phyloP scores from a whole-genome alignment of 2,329 filamentous ascomycete genomes.

The Cercospora berteroae region DNA sequence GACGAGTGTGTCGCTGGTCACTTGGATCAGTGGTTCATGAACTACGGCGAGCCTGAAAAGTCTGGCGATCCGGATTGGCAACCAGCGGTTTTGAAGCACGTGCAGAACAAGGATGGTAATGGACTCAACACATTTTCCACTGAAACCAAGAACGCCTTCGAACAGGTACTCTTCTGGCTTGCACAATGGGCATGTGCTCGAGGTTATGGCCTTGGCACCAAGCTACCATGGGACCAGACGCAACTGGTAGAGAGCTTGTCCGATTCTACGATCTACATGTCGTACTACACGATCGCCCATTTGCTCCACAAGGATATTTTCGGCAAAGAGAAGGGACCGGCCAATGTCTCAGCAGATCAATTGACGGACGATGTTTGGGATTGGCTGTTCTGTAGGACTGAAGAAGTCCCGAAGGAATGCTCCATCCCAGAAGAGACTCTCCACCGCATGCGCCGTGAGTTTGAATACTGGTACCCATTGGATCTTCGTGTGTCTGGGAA shows the following conservation, averaged over 20 bases:
- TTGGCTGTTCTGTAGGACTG: constrained; percentile 80
- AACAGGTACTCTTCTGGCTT: constrained; percentile 85
- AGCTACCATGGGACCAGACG: constrained; percentile 87
- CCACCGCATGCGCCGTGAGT: constrained; percentile 80
- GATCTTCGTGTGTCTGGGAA: constrained; percentile 88
- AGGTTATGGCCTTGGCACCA: constrained; percentile 87
- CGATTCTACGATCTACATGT: constrained; percentile 91
- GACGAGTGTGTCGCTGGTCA: constrained; percentile 92
- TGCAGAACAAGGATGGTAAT: constrained; percentile 63
- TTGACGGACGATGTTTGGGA: constrained; percentile 97
- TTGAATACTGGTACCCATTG: constrained; percentile 95
- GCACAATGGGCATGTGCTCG: constrained; percentile 94
- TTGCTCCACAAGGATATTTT: constrained; percentile 76
- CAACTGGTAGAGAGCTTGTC: constrained; percentile 91
- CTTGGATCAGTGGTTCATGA: constrained; percentile 96
- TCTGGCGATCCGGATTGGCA: constrained; percentile 79
- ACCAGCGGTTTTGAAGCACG: constrained; percentile 67
- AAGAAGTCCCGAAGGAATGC: constrained; percentile 59
- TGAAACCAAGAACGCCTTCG: constrained; percentile 60
- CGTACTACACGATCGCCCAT: constrained; percentile 61
- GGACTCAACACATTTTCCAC: constrained; percentile 75
- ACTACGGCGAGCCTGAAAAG: constrained; percentile 67
- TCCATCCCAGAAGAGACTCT: constrained; percentile 73
- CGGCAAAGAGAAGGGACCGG: constrained; percentile 67
- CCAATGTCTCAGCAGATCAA: constrained; percentile 73